phyloP scores from a whole-genome alignment of 1,284 basidiomycete genomes.

The Austroboletus niveus region DNA sequence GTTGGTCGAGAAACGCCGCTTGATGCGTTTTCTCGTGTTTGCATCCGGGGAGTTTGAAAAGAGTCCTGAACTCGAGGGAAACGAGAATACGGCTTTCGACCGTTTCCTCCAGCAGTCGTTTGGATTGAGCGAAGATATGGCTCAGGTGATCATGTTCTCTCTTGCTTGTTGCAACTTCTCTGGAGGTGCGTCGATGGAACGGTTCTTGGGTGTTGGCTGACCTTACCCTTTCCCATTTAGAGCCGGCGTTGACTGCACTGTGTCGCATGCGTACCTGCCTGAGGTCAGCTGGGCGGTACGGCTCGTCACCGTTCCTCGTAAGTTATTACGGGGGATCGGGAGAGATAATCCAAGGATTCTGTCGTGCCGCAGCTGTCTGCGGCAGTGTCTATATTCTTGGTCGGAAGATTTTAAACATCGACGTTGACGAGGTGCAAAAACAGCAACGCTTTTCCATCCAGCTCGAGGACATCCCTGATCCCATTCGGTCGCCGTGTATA shows the following conservation, averaged over 20 bases:
- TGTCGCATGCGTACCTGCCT: conserved; percentile 72
- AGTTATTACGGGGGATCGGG: conserved; percentile 94
- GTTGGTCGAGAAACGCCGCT: conserved; percentile 82
- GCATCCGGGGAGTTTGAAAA: conserved; percentile 73
- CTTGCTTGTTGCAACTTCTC: conserved; percentile 62
- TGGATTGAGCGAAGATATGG: conserved; percentile 56
- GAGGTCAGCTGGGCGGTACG: conserved; percentile 83
- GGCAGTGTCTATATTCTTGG: conserved; percentile 86
- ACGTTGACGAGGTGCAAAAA: conserved; percentile 19
- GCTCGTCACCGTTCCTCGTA: conserved; percentile 86
- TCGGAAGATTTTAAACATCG: conserved; percentile 47
- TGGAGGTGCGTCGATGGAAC: conserved; percentile 43
- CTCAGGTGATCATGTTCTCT: conserved; percentile 66
- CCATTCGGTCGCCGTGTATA: conserved; percentile 46
- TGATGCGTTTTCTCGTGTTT: conserved; percentile 92
- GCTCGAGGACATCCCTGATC: conserved; percentile 60
- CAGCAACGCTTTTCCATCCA: conserved; percentile 42
- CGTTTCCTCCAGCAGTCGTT: conserved; percentile 65
- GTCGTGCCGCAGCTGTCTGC: conserved; percentile 82
- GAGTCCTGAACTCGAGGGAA: conserved; percentile 58
- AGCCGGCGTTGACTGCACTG: conserved; percentile 63
- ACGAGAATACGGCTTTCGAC: conserved; percentile 54
- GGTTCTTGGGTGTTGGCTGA: conserved; percentile 2
- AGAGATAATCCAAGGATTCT: conserved; percentile 93
- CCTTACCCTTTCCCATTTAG: conserved; percentile 36